Percentiles rank a stretch among this genome's conserved stretches.
Conservation (phyloP, 495 filamentous ascomycete species). For the Lasiosphaeris hirsuta region DNA sequence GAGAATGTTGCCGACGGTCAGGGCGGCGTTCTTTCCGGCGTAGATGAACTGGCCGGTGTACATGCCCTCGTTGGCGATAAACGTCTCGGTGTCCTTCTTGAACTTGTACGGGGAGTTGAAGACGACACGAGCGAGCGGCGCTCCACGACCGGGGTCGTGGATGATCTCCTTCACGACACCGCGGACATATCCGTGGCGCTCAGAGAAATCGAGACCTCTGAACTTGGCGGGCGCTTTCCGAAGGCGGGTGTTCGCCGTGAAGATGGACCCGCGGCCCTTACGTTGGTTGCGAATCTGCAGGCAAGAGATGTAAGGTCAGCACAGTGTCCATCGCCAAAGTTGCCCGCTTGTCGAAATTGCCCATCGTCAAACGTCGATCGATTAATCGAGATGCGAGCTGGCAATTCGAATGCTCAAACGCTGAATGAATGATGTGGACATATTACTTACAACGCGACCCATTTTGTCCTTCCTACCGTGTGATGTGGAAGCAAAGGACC, state of each 20-base stretch:
- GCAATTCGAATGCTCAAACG: constrained; percentile 8
- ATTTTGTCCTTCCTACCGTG: constrained; percentile 41
- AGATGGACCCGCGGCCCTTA: constrained; percentile 97
- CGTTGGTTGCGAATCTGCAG: constrained; percentile 86
- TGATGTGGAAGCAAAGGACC: constrained; percentile 30
- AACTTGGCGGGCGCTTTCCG: constrained; percentile 85
- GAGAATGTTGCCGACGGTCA: constrained; percentile 96
- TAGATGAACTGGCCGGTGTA: constrained; percentile 99
- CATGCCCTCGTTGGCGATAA: constrained; percentile 99
- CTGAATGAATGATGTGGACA: constrained; percentile 8
- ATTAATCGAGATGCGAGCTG: constrained; percentile 14
- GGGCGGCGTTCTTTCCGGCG: constrained; percentile 93
- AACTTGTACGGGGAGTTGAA: constrained; percentile 92
- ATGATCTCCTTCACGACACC: constrained; percentile 98
- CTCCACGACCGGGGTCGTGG: constrained; percentile 97
- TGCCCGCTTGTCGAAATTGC: constrained; percentile 3
- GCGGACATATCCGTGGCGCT: constrained; percentile 94
- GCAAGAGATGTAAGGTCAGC: constrained; percentile 30
- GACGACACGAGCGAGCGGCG: constrained; percentile 90
- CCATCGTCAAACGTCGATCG: constrained; percentile 18
- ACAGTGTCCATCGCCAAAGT: constrained; percentile 9
- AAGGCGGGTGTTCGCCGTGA: constrained; percentile 82
- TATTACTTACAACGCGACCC: constrained; percentile 52
- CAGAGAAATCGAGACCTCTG: constrained; percentile 89
- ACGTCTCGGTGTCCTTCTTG: constrained; percentile 88